Percentiles rank a stretch among this genome's conserved stretches.
These are phyloP conservation scores for Penicillium coffeae DNA, from an alignment of 495 filamentous ascomycete species.

Conservation along the genomic window DNA sequence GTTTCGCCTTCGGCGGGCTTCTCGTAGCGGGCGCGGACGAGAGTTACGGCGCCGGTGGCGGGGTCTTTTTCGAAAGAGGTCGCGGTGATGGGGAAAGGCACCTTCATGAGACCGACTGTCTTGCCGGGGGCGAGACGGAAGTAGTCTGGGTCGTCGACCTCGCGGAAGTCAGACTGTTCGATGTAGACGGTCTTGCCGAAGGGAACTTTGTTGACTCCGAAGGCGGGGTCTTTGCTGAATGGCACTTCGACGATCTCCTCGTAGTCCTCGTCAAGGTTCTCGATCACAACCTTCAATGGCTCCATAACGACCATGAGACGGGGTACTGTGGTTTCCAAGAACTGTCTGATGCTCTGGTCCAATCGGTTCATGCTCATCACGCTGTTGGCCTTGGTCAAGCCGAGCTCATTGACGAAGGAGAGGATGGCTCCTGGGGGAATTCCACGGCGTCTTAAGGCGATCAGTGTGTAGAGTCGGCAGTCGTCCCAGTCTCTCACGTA, in stretches of 20 bases:
- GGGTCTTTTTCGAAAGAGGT: constrained; percentile 71
- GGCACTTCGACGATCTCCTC: constrained; percentile 60
- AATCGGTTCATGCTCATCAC: constrained; percentile 72
- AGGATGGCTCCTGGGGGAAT: constrained; percentile 84
- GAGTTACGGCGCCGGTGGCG: constrained; percentile 59
- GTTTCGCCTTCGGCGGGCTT: constrained; percentile 47
- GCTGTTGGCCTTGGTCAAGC: constrained; percentile 72
- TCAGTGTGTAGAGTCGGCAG: constrained; percentile 84
- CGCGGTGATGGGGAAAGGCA: constrained; percentile 77
- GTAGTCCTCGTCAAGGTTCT: constrained; percentile 67
- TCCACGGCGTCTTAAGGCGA: constrained; percentile 75
- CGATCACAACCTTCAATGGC: constrained; percentile 66
- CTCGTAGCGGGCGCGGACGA: constrained; percentile 39
- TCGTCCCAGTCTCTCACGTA: constrained; percentile 85
- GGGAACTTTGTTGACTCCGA: constrained; percentile 54
- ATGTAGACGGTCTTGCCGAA: constrained; percentile 89
- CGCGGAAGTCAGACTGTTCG: constrained; percentile 87
- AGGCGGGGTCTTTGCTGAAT: constrained; percentile 56
- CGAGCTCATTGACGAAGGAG: constrained; percentile 82
- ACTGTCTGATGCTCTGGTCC: constrained; percentile 73
- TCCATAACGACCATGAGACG: constrained; percentile 78
- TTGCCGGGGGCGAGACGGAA: constrained; percentile 93
- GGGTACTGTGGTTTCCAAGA: constrained; percentile 80
- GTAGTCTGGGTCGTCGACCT: constrained; percentile 78
- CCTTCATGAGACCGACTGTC: constrained; percentile 80